Percentiles rank a stretch among this genome's conserved stretches.
phyloP scores from a whole-genome alignment of 495 filamentous ascomycete species.

The Friedmanniomyces simplex region DNA sequence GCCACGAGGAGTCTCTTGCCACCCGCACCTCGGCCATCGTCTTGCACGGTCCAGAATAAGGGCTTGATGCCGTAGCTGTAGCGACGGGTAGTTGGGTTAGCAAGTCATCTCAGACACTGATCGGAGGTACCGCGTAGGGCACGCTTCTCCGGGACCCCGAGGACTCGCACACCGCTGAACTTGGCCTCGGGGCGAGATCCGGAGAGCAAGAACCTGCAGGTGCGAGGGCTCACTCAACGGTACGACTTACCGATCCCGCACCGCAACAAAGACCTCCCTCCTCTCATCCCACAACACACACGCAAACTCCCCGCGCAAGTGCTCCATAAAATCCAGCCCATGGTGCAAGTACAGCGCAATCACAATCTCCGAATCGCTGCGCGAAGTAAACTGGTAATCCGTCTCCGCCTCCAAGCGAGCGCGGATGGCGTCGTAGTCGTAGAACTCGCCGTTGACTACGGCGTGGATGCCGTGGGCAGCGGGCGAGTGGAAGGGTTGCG shows the following conservation, averaged over 20 bases:
- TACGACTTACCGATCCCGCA: slow-evolving; percentile 32
- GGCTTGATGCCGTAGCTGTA: slow-evolving; percentile 42
- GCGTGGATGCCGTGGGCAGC: slow-evolving; percentile 37
- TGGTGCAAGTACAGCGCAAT: slow-evolving; percentile 42
- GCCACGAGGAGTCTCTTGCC: slow-evolving; percentile 18
- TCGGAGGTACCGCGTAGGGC: too few species aligned
- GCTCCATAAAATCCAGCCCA: slow-evolving; percentile 35
- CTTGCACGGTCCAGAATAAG: slow-evolving; percentile 37
- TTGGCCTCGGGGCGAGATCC: too few species aligned
- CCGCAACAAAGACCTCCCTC: slow-evolving; percentile 33
- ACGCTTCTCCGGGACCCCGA: too few species aligned
- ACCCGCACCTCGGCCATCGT: slow-evolving; percentile 6
- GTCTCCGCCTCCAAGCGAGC: slow-evolving; percentile 20
- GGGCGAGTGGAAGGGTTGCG: slow-evolving; percentile 37
- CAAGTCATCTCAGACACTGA: too few species aligned
- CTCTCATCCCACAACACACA: slow-evolving; percentile 39
- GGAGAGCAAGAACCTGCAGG: too few species aligned
- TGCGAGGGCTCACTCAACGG: too few species aligned
- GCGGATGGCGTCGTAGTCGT: slow-evolving; percentile 39
- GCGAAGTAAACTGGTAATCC: slow-evolving; percentile 34
- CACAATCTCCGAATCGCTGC: slow-evolving; percentile 40
- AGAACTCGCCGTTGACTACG: slow-evolving; percentile 48
- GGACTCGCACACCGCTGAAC: too few species aligned
- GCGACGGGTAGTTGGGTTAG: too few species aligned
- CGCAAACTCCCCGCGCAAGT: slow-evolving; percentile 44